Base-by-base conservation (phyloP, 495 filamentous ascomycete genomes). In the Penicillium chermesinum region DNA sequence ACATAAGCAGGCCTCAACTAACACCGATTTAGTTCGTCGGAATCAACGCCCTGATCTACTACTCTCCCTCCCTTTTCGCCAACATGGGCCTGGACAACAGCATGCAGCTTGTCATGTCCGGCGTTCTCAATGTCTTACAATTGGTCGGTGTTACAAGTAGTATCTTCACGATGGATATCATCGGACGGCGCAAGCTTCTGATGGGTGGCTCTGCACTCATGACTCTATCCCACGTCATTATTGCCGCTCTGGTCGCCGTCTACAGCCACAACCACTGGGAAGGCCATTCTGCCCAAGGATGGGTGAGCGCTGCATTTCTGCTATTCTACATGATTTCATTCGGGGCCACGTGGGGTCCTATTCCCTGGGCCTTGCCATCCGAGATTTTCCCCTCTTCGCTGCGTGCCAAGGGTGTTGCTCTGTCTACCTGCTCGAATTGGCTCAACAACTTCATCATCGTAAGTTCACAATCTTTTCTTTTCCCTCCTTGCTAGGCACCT, bases 21-120 rank as follows among this genome's bases (percentile, higher is more conserved):
- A 58, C 42, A 10, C 18, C 5, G 34, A 15, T 50, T 59, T 58
- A 77, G 60, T 77, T 76, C 25, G 66, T 72, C 0, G 73, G 71
- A 1, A 74, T 78, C 49, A 76, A 77, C 43, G 75, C 72, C 5
- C 49, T 76, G 0, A 72, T 76, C n/a, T 80, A 81, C 59, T 83
- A 81, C 57, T 71, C 67, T 0, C 80, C 80, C 0, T 78, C 72
- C 0, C 63, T 84, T 0, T 84, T 82, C 49, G 52, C 67, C n/a
- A 78, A 73, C 0, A 77, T 82, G 69, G 80, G 80, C 7, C 66
- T 82, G 7, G 61, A 76, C 41, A 67, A 70, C 41, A 65, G 66
- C 33, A 79, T 80, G 75, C 75, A 78, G 43, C 65, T 83, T 7
- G 67, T 78, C 46, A 78, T 83, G 70, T 78, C 77, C 4, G 79